Percentiles rank a stretch among this genome's conserved stretches.
Conservation (phyloP, 306 rosid species). For the Vicia sativa region DNA sequence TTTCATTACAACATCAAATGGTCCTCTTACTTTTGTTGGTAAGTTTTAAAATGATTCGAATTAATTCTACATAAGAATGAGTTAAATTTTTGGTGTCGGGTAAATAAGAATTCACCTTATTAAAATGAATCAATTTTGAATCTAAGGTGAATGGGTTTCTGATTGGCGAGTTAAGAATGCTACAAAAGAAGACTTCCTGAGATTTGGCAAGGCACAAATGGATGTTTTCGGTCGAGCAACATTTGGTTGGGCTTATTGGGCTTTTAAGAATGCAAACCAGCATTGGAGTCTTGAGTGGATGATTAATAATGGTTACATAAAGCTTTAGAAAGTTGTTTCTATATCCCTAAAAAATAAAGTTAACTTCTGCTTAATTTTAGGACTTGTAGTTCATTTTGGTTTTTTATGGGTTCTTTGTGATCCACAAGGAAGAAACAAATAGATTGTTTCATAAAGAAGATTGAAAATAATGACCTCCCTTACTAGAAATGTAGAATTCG, state of each 20-base stretch:
- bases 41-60: slow-evolving; percentile 7
- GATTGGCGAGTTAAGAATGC: slow-evolving; percentile 63
- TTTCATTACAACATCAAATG: slow-evolving; percentile 63
- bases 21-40: slow-evolving; percentile 79
- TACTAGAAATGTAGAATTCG: too few relatives aligned
- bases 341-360: not conserved
- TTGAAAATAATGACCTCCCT: too few relatives aligned
- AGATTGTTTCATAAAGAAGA: too few relatives aligned
- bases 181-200: slow-evolving; percentile 59
- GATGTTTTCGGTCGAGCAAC: slow-evolving; percentile 66
- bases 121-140: not conserved
- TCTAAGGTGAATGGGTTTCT: slow-evolving; percentile 78
- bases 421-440: too few relatives aligned
- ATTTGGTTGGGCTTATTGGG: slow-evolving; percentile 90
- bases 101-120: not conserved
- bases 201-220: slow-evolving; percentile 61
- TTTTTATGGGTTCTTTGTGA: too few relatives aligned
- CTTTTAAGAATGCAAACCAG: slow-evolving; percentile 60
- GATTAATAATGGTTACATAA: slow-evolving; percentile 69
- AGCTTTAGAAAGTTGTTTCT: slow-evolving; percentile 38
- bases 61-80: too few relatives aligned
- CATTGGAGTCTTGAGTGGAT: slow-evolving; percentile 84
- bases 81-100: too few relatives aligned
- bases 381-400: too few relatives aligned
- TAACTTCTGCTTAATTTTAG: too few relatives aligned